phyloP scores from a whole-genome alignment of 2,329 filamentous ascomycete genomes.

The Arthroderma sp. region DNA sequence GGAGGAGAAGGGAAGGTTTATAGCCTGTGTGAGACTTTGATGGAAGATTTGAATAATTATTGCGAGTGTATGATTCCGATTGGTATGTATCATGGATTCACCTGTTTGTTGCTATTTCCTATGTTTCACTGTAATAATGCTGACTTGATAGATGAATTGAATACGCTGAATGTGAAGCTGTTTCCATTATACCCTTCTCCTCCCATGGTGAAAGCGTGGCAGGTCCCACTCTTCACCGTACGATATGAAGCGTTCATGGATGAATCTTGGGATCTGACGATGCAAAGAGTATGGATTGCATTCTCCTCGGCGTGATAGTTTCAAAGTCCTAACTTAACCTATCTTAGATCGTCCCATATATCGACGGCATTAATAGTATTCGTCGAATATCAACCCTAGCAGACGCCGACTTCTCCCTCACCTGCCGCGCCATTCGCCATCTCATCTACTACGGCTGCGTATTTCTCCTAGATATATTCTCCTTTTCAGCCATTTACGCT shows the following conservation, averaged over 20 bases:
- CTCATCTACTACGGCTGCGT: slow-evolving; percentile 88
- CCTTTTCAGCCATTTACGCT: slow-evolving; percentile 84
- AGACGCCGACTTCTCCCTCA: slow-evolving; percentile 74
- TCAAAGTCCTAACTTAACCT: not conserved
- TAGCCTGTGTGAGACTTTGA: slow-evolving; percentile 67
- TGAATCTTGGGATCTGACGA: slow-evolving; percentile 42
- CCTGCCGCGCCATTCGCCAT: slow-evolving; percentile 74
- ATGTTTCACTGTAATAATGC: slow-evolving; percentile 6
- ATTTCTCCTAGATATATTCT: slow-evolving; percentile 84
- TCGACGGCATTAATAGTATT: slow-evolving; percentile 85
- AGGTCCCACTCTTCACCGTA: slow-evolving; percentile 69
- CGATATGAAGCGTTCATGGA: slow-evolving; percentile 39
- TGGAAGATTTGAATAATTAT: slow-evolving; percentile 93
- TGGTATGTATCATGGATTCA: slow-evolving; percentile 40
- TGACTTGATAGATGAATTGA: slow-evolving; percentile 59
- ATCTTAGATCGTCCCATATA: slow-evolving; percentile 58
- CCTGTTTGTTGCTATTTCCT: slow-evolving; percentile 1
- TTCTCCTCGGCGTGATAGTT: not conserved
- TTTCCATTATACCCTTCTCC: slow-evolving; percentile 73
- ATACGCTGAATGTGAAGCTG: slow-evolving; percentile 91
- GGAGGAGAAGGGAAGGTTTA: slow-evolving; percentile 40
- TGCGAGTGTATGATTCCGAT: slow-evolving; percentile 98
- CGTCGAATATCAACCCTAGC: slow-evolving; percentile 73
- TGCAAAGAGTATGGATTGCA: slow-evolving; percentile 31
- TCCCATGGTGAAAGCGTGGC: slow-evolving; percentile 67